Conservation (phyloP, 176 grass and related monocot species). For the Paspalum vaginatum region DNA sequence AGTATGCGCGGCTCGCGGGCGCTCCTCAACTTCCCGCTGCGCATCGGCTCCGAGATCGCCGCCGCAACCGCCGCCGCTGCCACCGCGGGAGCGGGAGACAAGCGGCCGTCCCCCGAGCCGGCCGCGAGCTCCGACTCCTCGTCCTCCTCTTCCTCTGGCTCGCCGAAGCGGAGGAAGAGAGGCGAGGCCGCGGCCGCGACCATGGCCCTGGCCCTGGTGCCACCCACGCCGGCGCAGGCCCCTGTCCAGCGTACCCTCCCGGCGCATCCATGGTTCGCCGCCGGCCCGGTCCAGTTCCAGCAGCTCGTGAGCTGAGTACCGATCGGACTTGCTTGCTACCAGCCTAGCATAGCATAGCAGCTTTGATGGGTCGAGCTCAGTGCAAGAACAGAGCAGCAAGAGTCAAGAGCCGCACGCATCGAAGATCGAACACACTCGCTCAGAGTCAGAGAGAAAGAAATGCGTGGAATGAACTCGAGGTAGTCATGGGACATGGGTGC, state of each 20-base stretch:
- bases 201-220: conserved; percentile 43
- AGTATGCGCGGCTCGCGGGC: conserved; percentile 91
- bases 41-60: conserved; percentile 57
- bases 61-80: neutral
- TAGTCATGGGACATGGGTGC: neutral
- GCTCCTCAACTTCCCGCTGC: conserved; percentile 89
- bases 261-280: conserved; percentile 40
- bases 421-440: neutral
- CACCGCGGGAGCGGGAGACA: conserved; percentile 21
- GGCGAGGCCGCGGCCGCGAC: conserved; percentile 54
- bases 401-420: neutral
- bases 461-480: neutral
- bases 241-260: conserved; percentile 50
- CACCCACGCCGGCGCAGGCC: conserved; percentile 12
- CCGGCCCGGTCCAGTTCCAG: conserved; percentile 46
- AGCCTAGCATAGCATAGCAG: too few relatives aligned
- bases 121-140: conserved; percentile 43
- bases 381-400: conserved; percentile 32
- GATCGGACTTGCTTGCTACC: too few relatives aligned
- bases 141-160: conserved; percentile 43
- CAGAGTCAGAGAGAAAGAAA: conserved; percentile 18
- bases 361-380: neutral
- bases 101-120: conserved; percentile 34
- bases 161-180: conserved; percentile 71
- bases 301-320: conserved; percentile 71